Percentiles rank a stretch among this genome's conserved stretches.
Evolutionary conservation across 202 grass and related monocot species (phyloP).

Genomic region (Hordeum pubiflorum): DNA sequence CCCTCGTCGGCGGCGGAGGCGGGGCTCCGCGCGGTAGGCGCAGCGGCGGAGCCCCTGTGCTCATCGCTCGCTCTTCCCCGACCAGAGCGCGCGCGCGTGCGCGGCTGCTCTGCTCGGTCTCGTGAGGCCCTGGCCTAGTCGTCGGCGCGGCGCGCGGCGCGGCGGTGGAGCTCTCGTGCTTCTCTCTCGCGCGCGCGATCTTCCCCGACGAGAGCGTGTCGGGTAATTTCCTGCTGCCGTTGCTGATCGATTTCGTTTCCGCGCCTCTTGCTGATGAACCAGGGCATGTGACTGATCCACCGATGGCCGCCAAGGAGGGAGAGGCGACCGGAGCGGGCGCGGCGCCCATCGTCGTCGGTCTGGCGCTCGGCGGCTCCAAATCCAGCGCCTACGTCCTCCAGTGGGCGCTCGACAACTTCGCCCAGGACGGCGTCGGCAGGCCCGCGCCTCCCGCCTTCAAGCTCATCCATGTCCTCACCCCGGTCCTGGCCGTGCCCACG

Average conservation of each 20-base stretch:
- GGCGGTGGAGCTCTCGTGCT: neutral
- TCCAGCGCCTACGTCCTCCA: slow-evolving; percentile 30
- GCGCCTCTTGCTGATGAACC: neutral
- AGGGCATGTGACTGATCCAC: neutral
- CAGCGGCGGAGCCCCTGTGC: neutral
- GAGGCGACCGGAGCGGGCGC: neutral
- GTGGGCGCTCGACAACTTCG: slow-evolving; percentile 48
- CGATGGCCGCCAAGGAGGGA: neutral
- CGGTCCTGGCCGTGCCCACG: slow-evolving; percentile 30
- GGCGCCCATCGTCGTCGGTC: slow-evolving; percentile 32
- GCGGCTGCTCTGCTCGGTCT: neutral
- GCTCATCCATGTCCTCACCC: slow-evolving; percentile 50
- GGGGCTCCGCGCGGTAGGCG: too few species aligned
- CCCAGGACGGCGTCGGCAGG: neutral
- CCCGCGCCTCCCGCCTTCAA: slow-evolving; percentile 15
- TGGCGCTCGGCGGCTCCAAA: slow-evolving; percentile 32
- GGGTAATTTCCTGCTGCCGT: neutral
- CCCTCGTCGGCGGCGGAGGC: too few species aligned
- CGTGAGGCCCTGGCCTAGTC: neutral
- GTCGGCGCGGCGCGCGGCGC: neutral
- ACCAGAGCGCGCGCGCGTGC: neutral
- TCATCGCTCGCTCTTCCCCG: neutral
- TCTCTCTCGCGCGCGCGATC: neutral
- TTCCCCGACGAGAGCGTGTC: neutral
- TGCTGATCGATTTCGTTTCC: neutral